These are phyloP conservation scores for Amanita muscaria DNA, from an alignment of 768 basidiomycete species.

Conservation along the genomic window DNA sequence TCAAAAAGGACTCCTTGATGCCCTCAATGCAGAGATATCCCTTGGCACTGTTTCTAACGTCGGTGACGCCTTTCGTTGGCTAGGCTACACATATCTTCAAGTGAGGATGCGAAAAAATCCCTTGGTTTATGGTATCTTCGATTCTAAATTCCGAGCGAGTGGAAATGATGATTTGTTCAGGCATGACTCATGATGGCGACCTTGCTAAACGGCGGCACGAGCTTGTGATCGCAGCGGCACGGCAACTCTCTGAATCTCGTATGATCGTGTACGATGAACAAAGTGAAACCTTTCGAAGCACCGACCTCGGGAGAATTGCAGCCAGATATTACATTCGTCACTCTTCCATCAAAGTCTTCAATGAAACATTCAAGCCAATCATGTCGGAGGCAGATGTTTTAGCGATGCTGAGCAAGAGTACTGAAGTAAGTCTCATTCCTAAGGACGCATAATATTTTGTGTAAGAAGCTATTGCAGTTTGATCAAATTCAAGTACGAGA, in stretches of 20 bases:
- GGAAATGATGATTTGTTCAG: conserved; percentile 29
- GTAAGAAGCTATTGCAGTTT: conserved; percentile 43
- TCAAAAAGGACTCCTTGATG: conserved; percentile 74
- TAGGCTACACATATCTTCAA: conserved; percentile 95
- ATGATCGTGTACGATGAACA: conserved; percentile 76
- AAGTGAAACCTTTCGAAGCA: conserved; percentile 55
- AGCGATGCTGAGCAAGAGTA: conserved; percentile 78
- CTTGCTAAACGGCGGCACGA: conserved; percentile 60
- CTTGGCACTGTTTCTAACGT: conserved; percentile 89
- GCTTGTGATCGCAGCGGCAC: conserved; percentile 59
- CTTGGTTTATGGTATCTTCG: conserved; percentile 61
- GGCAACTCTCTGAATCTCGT: conserved; percentile 51
- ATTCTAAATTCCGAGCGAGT: neutral
- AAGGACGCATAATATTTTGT: no score
- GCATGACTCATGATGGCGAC: conserved; percentile 65
- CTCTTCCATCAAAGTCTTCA: conserved; percentile 82
- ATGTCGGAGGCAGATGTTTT: conserved; percentile 95
- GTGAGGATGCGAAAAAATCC: conserved; percentile 94
- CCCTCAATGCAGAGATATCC: conserved; percentile 91
- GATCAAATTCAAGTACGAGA: conserved; percentile 93
- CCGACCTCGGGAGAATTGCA: conserved; percentile 93
- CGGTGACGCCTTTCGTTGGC: conserved; percentile 84
- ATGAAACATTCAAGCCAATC: conserved; percentile 58
- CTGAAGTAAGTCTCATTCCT: conserved; percentile 52
- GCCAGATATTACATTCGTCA: conserved; percentile 93